Conservation (phyloP, 1,284 basidiomycete species). For the Sanghuangporus weigelae region DNA sequence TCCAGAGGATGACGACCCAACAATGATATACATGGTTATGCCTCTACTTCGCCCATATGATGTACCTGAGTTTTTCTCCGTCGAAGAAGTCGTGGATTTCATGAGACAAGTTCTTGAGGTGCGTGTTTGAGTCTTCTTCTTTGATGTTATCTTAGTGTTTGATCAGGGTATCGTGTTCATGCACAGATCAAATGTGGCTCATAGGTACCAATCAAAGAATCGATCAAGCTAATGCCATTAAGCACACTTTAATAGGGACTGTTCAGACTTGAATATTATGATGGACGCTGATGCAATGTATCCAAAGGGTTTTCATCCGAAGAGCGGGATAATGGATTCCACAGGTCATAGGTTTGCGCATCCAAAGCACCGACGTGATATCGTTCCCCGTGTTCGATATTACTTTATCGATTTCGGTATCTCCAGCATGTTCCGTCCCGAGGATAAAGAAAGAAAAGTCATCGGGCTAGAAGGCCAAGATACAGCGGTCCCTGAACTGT, state of each 20-base stretch:
- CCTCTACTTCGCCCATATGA: conserved; percentile 3
- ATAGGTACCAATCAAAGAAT: not conserved
- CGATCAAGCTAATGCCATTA: not conserved
- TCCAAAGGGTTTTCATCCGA: conserved; percentile 23
- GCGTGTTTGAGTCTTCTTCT: not conserved
- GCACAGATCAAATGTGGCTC: not conserved
- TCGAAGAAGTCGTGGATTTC: conserved; percentile 11
- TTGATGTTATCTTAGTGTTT: not conserved
- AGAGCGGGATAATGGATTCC: conserved; percentile 3
- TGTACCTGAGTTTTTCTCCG: conserved; percentile 2
- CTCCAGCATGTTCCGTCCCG: conserved; percentile 16
- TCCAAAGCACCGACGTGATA: not conserved
- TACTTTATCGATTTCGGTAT: conserved; percentile 30
- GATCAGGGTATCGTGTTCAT: conserved; percentile 1
- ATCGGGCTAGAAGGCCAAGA: not conserved
- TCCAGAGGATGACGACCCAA: too few relatives aligned
- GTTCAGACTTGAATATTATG: conserved; percentile 20
- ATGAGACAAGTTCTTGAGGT: conserved; percentile 11
- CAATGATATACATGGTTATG: conserved; percentile 4
- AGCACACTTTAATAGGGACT: not conserved
- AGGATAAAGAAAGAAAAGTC: not conserved
- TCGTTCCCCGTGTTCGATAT: conserved; percentile 20
- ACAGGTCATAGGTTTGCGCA: not conserved
- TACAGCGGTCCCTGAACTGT: not conserved
- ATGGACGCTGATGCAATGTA: conserved; percentile 26